Evolutionary conservation across 2,329 filamentous ascomycete species (phyloP), one percentile per base, ranked within the genome.

Genomic region (Arthrobotrys sinensis): DNA sequence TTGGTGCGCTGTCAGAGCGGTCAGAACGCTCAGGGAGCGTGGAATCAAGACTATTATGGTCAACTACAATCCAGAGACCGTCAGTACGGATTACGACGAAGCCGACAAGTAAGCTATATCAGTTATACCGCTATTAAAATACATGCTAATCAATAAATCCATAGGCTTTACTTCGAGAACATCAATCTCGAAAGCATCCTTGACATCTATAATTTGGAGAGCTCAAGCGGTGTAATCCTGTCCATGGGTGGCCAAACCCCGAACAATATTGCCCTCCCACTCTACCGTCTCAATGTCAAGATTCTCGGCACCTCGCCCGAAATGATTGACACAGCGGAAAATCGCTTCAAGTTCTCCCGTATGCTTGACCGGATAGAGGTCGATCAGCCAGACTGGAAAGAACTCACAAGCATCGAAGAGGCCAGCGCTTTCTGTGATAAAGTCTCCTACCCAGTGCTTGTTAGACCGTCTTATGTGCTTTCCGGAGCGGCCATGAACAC

Each of bases 401-500:
- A 98, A 85, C 87, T 98, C 68, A 98, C 94, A 1, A 97, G 93
- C 86, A 94, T 97, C 80, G 91, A 94, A 48, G 96, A 98, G 83
- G 96, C 96, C 0, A 91, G 89, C 80, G 87, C 88, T 1, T 99
- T 99, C 87, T 97, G 95, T 84, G 87, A 93, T 80, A 92, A 90
- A 82, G 96, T 98, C 65, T 90, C 90, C 10, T 99, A 98, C 84
- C 96, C 96, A 1, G 96, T 98, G 64, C 88, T 99, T 68, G 96
- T 99, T 52, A 91, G 96, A 60, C 96, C 96, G 2, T 98, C 96
- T 0, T 99, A 99, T 83, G 96, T 99, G 53, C 88, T 99, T 4
- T 98, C 96, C 1, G 96, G 96, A 81, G 96, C 96, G 57, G 96
- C 96, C 16, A 99, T 99, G 96, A 99, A 98, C 87, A 98, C 96